A percentile compares a stretch with the other conserved stretches of the same genome.
These are phyloP conservation scores for Solanum hybrid DNA, from an alignment of 305 asterid genomes.

Conservation along the genomic window DNA sequence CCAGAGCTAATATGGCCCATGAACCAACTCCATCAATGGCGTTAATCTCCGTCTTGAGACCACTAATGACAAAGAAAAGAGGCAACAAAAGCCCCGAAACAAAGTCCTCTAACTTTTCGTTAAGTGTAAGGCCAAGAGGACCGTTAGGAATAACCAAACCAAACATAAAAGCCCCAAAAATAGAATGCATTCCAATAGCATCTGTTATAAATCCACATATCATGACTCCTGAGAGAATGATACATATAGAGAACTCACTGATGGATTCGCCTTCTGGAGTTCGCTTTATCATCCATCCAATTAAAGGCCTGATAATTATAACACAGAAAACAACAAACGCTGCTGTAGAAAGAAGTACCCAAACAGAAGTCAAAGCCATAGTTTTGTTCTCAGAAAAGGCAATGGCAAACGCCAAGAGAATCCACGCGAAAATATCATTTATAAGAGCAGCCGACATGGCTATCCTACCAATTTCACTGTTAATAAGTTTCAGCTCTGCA, in stretches of 20 bases:
- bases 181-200: conserved; percentile 83
- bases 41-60: conserved; percentile 53
- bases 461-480: conserved; percentile 64
- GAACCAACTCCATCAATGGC: conserved; percentile 39
- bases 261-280: conserved; percentile 74
- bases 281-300: conserved; percentile 39
- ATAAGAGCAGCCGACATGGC: conserved; percentile 82
- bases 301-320: conserved; percentile 39
- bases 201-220: conserved; percentile 71
- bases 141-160: conserved; percentile 80
- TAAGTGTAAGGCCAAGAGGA: conserved; percentile 64
- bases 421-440: conserved; percentile 83
- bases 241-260: conserved; percentile 55
- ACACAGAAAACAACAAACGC: conserved; percentile 48
- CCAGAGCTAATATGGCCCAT: conserved; percentile 44
- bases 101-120: conserved; percentile 73
- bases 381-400: conserved; percentile 67
- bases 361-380: conserved; percentile 47
- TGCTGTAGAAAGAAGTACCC: conserved; percentile 60
- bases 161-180: conserved; percentile 78
- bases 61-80: conserved; percentile 72
- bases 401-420: conserved; percentile 61
- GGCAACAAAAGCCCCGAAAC: conserved; percentile 73
- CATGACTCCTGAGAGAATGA: conserved; percentile 80
- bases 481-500: conserved; percentile 77